Evolutionary conservation across 2,329 filamentous ascomycete species (phyloP).

Genomic region (Colletotrichum scovillei): DNA sequence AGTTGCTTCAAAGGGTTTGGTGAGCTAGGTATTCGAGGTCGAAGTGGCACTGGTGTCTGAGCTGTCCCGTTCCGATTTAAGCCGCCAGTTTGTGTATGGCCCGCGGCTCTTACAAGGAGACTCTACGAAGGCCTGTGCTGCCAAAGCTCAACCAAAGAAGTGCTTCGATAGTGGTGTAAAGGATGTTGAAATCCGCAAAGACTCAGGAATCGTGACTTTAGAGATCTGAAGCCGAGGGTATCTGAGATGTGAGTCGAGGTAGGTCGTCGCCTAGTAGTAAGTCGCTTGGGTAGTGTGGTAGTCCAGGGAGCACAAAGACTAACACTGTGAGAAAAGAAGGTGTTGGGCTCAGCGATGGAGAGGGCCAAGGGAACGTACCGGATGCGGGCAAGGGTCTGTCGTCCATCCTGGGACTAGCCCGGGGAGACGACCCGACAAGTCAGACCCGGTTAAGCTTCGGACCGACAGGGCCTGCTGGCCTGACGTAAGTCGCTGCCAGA

Average conservation of each 20-base stretch:
- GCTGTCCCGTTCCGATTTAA: conserved; percentile 33
- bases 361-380: conserved; percentile 28
- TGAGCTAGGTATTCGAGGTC: conserved; percentile 10
- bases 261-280: background rate
- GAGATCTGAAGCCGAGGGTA: background rate
- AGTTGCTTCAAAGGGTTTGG: conserved; percentile 8
- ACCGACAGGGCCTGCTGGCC: background rate
- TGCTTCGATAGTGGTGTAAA: background rate
- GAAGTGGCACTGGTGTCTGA: conserved; percentile 29
- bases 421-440: conserved; percentile 4
- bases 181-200: background rate
- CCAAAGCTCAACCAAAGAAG: background rate
- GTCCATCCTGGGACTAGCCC: conserved; percentile 4
- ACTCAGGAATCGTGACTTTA: background rate
- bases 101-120: conserved; percentile 12
- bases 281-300: background rate
- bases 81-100: conserved; percentile 19
- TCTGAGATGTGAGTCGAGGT: background rate
- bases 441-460: conserved; percentile 29
- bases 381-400: conserved; percentile 28
- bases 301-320: conserved; percentile 10
- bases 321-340: conserved; percentile 14
- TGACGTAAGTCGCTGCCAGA: background rate
- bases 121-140: conserved; percentile 29
- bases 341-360: conserved; percentile 16